Evolutionary conservation across 2,329 filamentous ascomycete species (phyloP).

Genomic region (Aureobasidium sp.): DNA sequence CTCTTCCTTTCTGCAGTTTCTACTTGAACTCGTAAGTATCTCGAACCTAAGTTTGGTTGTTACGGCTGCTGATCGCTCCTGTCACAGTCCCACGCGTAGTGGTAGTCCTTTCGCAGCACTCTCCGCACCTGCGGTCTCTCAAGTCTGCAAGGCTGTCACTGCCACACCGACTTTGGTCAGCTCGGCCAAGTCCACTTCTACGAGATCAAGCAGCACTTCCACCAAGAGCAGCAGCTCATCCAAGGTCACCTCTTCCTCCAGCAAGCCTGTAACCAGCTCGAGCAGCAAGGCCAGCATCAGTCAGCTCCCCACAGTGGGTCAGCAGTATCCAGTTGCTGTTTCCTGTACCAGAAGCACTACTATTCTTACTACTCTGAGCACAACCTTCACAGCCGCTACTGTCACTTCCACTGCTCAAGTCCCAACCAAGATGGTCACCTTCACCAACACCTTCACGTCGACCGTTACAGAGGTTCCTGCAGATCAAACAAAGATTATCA

Average conservation of each 20-base stretch:
- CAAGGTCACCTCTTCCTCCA: background rate
- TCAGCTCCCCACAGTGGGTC: background rate
- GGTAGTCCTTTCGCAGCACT: conserved; percentile 1
- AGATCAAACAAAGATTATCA: background rate
- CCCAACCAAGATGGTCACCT: background rate
- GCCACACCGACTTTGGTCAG: background rate
- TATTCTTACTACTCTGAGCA: background rate
- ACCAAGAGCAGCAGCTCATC: too few relatives aligned
- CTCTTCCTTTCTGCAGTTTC: conserved; percentile 10
- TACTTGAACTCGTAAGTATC: background rate
- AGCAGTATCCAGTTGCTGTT: background rate
- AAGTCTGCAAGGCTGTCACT: conserved; percentile 2
- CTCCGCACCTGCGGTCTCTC: background rate
- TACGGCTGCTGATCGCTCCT: background rate
- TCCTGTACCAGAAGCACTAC: background rate
- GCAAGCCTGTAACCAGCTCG: background rate
- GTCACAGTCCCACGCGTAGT: background rate
- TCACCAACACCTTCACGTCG: background rate
- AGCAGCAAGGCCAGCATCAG: background rate
- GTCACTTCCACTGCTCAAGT: background rate
- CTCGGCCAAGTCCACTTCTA: background rate
- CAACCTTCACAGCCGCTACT: background rate
- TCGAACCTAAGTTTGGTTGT: background rate
- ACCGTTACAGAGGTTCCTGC: background rate
- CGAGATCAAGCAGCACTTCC: background rate